Conservation (phyloP, 1,284 basidiomycete genomes). For the Sporisorium scitamineum region DNA sequence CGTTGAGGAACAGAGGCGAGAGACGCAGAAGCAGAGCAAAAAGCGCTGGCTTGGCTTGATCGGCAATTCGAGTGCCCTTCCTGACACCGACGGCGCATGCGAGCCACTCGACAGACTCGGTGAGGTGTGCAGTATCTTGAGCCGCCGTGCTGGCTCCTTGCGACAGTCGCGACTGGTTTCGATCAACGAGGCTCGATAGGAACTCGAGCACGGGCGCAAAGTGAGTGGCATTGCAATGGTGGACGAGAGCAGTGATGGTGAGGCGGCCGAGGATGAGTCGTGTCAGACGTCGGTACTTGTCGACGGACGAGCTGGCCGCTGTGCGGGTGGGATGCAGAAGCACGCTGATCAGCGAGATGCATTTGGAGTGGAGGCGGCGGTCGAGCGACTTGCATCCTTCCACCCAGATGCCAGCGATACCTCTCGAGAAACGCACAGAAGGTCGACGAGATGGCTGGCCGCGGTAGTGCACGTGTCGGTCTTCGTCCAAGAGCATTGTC, state of each 20-base stretch:
- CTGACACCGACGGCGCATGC: constrained; percentile 56
- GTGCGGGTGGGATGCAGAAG: constrained; percentile 28
- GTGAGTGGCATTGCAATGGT: constrained; percentile 56
- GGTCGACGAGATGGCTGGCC: constrained; percentile 31
- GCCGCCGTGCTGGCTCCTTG: neutral
- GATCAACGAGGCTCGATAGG: constrained; percentile 41
- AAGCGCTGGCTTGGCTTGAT: constrained; percentile 48
- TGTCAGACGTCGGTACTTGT: constrained; percentile 39
- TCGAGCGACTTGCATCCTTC: constrained; percentile 65
- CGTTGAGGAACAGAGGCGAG: constrained; percentile 34
- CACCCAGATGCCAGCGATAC: constrained; percentile 65
- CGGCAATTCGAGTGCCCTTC: constrained; percentile 62
- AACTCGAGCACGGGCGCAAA: constrained; percentile 54
- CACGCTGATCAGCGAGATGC: constrained; percentile 39
- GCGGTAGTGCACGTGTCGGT: constrained; percentile 24
- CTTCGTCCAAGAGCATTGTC: constrained; percentile 49
- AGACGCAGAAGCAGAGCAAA: constrained; percentile 53
- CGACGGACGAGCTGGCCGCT: constrained; percentile 12
- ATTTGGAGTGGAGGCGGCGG: constrained; percentile 55
- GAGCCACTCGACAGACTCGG: constrained; percentile 56
- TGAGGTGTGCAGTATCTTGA: constrained; percentile 25
- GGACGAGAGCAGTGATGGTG: constrained; percentile 61
- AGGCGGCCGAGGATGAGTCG: constrained; percentile 48
- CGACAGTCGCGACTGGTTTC: constrained; percentile 17
- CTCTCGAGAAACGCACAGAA: constrained; percentile 50